Conservation (phyloP, 176 grass and related monocot genomes). For the Aegilops umbellulata region DNA sequence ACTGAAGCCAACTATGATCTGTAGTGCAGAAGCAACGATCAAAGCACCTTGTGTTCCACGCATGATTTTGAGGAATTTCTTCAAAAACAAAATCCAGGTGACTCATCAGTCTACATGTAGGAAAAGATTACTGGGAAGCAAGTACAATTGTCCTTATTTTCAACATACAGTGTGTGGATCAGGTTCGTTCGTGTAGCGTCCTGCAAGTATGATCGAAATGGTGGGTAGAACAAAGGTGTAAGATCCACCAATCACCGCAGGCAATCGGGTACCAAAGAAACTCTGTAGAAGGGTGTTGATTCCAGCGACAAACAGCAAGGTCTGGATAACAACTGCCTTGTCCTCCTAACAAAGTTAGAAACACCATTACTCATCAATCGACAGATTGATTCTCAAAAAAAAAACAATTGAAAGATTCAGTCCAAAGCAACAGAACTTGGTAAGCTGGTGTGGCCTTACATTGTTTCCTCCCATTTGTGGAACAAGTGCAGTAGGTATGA, state of each 20-base stretch:
- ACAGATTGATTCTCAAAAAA: neutral
- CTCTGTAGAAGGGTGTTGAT: constrained; percentile 95
- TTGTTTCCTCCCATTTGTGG: constrained; percentile 99
- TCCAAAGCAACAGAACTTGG: neutral
- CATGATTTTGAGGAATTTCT: constrained; percentile 98
- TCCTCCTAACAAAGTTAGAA: constrained; percentile 59
- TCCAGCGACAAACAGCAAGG: constrained; percentile 86
- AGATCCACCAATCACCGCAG: constrained; percentile 87
- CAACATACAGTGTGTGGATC: constrained; percentile 67
- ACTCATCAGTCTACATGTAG: constrained; percentile 28
- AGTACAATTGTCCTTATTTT: neutral
- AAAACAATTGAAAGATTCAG: neutral
- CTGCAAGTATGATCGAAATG: constrained; percentile 90
- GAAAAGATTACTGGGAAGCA: constrained; percentile 22
- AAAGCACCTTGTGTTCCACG: constrained; percentile 93
- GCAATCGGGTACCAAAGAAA: constrained; percentile 89
- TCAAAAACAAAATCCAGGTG: constrained; percentile 19
- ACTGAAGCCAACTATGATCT: constrained; percentile 97
- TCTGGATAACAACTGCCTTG: constrained; percentile 92
- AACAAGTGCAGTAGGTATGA: constrained; percentile 98
- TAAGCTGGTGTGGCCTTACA: constrained; percentile 45
- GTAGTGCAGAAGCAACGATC: constrained; percentile 92
- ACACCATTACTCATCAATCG: neutral
- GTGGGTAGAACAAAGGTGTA: constrained; percentile 94
- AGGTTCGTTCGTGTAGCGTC: constrained; percentile 74